Percentiles rank a stretch among this genome's conserved stretches.
These are phyloP conservation scores for Rhizophagus sp. DNA, from an alignment of 192 early-diverging fungal genomes.

Conservation along the genomic window DNA sequence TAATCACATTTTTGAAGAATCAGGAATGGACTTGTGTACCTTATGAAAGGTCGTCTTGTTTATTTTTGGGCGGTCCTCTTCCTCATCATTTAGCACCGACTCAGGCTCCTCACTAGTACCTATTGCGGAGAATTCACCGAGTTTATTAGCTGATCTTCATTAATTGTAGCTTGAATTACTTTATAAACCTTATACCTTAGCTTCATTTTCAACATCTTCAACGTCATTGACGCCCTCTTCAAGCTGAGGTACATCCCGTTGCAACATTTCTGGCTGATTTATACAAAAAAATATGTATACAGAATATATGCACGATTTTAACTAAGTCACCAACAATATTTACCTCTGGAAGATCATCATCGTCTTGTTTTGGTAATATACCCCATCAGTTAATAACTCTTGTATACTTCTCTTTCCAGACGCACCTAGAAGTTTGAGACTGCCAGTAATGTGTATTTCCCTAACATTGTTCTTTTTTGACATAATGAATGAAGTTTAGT, in stretches of 20 bases:
- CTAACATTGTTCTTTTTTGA: not conserved
- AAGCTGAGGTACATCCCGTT: no score
- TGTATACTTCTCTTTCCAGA: not conserved
- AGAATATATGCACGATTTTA: not conserved
- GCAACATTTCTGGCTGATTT: not conserved
- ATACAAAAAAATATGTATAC: not conserved
- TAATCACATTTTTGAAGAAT: conserved; percentile 15
- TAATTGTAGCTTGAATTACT: no score
- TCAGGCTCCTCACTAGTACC: no score
- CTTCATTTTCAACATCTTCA: no score
- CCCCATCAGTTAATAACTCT: not conserved
- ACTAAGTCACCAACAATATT: not conserved
- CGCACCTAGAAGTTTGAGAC: not conserved
- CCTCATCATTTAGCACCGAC: no score
- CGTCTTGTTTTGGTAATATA: not conserved
- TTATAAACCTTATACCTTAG: no score
- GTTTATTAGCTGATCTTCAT: no score
- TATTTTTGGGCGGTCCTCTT: not conserved
- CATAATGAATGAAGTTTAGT: not conserved
- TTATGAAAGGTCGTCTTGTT: conserved; percentile 17
- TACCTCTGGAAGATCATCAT: not conserved
- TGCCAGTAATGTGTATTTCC: not conserved
- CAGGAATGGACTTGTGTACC: not conserved
- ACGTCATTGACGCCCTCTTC: no score
- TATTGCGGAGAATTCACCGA: no score